Evolutionary conservation across 805 yeast genomes (phyloP).

Genomic region (Zygoascus biomembranicola): DNA sequence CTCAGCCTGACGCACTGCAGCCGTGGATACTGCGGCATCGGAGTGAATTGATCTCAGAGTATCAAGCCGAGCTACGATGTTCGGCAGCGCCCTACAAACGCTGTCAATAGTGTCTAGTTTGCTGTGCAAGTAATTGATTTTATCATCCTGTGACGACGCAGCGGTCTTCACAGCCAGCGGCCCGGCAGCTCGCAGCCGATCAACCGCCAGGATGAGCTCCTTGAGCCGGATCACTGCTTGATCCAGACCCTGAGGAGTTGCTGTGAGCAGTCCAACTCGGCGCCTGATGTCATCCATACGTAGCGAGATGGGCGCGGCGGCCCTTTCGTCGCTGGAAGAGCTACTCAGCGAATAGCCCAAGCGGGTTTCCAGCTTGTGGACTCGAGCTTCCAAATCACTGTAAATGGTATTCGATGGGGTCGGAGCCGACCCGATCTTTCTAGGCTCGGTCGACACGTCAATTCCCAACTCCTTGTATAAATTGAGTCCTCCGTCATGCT

Average conservation of each 20-base stretch:
- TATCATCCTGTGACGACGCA: constrained; percentile 1
- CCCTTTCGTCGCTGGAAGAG: not conserved
- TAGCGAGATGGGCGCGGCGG: constrained; percentile 3
- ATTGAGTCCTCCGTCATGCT: not conserved
- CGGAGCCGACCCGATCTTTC: too few species aligned
- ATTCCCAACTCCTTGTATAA: constrained; percentile 5
- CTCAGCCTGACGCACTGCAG: constrained; percentile 7
- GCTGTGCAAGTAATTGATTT: constrained; percentile 11
- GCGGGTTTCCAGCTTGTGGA: constrained; percentile 22
- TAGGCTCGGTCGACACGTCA: not conserved
- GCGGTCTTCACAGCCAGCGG: not conserved
- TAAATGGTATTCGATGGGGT: not conserved
- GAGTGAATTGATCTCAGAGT: constrained; percentile 13
- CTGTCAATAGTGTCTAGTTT: constrained; percentile 7
- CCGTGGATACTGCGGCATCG: constrained; percentile 11
- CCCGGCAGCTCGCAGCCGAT: not conserved
- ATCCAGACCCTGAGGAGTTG: constrained; percentile 8
- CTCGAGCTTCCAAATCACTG: constrained; percentile 19
- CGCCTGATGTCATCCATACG: constrained; percentile 8
- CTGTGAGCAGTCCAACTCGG: constrained; percentile 9
- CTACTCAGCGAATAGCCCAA: constrained; percentile 4
- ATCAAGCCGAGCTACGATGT: constrained; percentile 8
- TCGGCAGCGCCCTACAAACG: constrained; percentile 8
- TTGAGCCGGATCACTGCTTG: constrained; percentile 7
- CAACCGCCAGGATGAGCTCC: constrained; percentile 3